These are phyloP conservation scores for Patellifolia procumbens DNA, from an alignment of 179 eudicot species.

Conservation along the genomic window DNA sequence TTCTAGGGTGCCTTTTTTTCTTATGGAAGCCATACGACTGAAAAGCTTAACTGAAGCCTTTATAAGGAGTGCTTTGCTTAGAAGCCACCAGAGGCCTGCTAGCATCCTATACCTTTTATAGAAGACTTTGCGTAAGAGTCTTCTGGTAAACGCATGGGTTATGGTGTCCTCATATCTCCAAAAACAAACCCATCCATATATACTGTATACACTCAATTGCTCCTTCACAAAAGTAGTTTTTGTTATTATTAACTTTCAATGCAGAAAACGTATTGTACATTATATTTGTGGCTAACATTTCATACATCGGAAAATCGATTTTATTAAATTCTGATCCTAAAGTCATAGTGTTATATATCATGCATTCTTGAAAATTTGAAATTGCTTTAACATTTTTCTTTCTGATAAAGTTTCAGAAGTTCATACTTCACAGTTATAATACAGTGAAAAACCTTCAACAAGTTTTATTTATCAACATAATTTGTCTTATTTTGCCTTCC, in stretches of 20 bases:
- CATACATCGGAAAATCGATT: not conserved
- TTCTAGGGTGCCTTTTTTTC: constrained; percentile 16
- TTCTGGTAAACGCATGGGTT: constrained; percentile 23
- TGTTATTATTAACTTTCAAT: not conserved
- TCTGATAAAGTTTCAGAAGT: not conserved
- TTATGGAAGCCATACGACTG: constrained; percentile 13
- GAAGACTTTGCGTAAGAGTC: constrained; percentile 2
- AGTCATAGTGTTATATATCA: not conserved
- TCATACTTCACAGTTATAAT: no score
- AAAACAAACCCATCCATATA: not conserved
- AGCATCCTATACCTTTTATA: constrained; percentile 8
- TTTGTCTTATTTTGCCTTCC: not conserved
- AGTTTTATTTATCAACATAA: no score
- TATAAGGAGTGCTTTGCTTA: constrained; percentile 27
- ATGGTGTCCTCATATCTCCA: constrained; percentile 2
- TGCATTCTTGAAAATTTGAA: not conserved
- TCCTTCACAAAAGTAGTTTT: constrained; percentile 5
- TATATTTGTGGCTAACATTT: not conserved
- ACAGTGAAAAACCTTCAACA: no score
- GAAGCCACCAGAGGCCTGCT: constrained; percentile 22
- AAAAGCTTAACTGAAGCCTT: constrained; percentile 10
- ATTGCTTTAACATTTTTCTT: not conserved
- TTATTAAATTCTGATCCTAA: no score
- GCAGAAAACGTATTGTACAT: not conserved
- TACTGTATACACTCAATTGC: constrained; percentile 22